Conservation (phyloP, 306 rosid species). For the Crotalaria pallida region DNA sequence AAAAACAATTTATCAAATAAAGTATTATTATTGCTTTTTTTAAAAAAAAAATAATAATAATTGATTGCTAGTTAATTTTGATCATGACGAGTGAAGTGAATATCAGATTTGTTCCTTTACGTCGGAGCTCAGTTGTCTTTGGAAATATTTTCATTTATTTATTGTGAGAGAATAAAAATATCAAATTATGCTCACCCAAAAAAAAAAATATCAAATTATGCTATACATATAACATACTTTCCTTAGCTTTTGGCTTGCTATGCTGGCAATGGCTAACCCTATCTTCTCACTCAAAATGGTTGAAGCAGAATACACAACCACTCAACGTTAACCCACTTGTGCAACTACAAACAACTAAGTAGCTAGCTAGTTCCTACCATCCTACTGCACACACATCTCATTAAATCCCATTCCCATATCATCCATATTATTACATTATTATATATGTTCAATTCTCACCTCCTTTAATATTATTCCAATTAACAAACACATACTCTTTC, state of each 20-base stretch:
- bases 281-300: slow-evolving; percentile 9
- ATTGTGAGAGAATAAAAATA: too few species aligned
- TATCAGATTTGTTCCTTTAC: too few species aligned
- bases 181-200: too few species aligned
- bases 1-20: too few species aligned
- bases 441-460: background rate
- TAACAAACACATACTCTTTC: background rate
- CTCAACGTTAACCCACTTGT: slow-evolving; percentile 28
- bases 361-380: slow-evolving; percentile 45
- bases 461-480: background rate
- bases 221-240: background rate
- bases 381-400: background rate
- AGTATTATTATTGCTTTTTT: too few species aligned
- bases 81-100: too few species aligned
- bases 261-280: background rate
- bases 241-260: background rate
- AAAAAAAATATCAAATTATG: too few species aligned
- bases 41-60: too few species aligned
- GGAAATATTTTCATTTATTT: too few species aligned
- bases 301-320: slow-evolving; percentile 29
- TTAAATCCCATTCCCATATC: background rate
- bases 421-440: background rate
- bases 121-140: too few species aligned
- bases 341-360: background rate
- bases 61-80: too few species aligned